Conservation (phyloP, 1,284 basidiomycete species). For the Testicularia cyperi region DNA sequence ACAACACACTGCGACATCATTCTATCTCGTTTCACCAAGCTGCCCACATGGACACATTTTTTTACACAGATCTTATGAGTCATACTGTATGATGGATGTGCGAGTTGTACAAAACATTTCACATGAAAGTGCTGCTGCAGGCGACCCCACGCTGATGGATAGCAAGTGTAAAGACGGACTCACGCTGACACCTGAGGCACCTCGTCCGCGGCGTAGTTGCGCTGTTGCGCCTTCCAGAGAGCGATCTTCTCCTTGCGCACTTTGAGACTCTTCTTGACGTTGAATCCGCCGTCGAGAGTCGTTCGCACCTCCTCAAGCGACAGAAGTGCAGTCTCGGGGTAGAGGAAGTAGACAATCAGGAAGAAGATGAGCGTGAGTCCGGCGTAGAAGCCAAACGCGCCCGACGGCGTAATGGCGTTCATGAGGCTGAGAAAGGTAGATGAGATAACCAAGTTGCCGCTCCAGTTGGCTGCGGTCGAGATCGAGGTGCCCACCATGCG, state of each 20-base stretch:
- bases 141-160: too few species aligned
- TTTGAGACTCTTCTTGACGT: constrained; percentile 60
- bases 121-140: too few species aligned
- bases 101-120: too few species aligned
- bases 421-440: constrained; percentile 78
- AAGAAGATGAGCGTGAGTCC: constrained; percentile 72
- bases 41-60: too few species aligned
- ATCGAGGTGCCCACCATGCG: constrained; percentile 73
- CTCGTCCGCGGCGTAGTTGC: not conserved
- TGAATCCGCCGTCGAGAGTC: constrained; percentile 63
- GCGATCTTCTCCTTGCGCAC: constrained; percentile 55
- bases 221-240: constrained; percentile 37
- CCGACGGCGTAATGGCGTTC: constrained; percentile 71
- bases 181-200: too few species aligned
- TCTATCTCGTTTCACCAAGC: too few species aligned
- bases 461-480: constrained; percentile 79
- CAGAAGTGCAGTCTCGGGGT: constrained; percentile 65
- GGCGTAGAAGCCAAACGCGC: constrained; percentile 70
- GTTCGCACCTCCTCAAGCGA: constrained; percentile 73
- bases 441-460: constrained; percentile 73
- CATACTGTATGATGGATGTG: too few species aligned
- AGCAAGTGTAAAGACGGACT: too few species aligned
- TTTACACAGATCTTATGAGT: too few species aligned
- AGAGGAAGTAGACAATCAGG: constrained; percentile 68
- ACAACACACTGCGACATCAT: too few species aligned